Base-by-base conservation (phyloP, 805 yeast species). In the Saccharomycopsis javanensis region DNA sequence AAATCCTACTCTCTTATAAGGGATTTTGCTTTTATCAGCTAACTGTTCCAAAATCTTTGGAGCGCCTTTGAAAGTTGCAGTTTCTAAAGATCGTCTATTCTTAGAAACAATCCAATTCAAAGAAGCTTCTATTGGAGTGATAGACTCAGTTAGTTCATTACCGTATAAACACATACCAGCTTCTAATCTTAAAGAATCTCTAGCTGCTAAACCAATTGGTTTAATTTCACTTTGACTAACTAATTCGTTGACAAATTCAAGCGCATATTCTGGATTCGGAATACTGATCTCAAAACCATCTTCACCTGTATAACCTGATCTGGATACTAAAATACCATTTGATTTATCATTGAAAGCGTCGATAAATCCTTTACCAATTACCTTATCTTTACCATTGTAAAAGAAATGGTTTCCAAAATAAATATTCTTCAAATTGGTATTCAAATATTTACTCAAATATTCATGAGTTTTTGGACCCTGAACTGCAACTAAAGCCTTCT, bases 131-230 rank as follows among this genome's bases (percentile, higher is more conserved):
- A 92, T 81, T 10, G 99, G 99, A 1, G 96, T 85, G 31, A 80
- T 82, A 11, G 72, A 69, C 64, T 89, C 96, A 61, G 79, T 80
- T 65, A 94, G 77, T 71, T 94, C 99, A 68, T 90, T 86, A 1
- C 99, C 99, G 66, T 94, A 94, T 56, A 94, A 77, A 71, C 99
- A 94, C 97, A 94, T 88, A 33, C 99, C 99, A 4, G 99, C 99
- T 74, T 94, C 99, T 55, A 94, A 74, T 67, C 99, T 81, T 63
- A 94, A 76, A 10, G 97, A 88, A 70, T 94, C 99, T 71, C 99
- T 83, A 1, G 99, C 98, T n/a, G 98, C 99, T 54, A 94, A 80
- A 4, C 99, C 99, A 64, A 90, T 88, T 38, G 97, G 96, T 68
- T 80, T 81, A 52, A 89, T 88, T 11, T 73, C 68, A 53, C 76